Evolutionary conservation across 1,139 yeast species (phyloP), one percentile per base, ranked within the genome.

Genomic region (Suzukiozyma palmioleophila): DNA sequence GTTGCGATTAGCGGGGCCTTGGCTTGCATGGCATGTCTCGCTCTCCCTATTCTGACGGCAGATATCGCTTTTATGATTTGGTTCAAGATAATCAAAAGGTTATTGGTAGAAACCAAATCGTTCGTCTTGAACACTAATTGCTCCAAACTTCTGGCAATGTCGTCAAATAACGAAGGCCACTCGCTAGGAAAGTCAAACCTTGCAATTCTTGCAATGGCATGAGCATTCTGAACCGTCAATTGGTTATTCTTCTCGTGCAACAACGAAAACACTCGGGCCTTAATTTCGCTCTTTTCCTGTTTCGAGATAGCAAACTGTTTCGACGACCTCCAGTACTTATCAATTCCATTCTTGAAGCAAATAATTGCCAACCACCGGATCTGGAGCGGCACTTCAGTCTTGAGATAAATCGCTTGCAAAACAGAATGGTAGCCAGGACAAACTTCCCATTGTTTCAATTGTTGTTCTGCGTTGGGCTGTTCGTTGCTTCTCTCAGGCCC

Each of bases 351-450:
- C 54, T 92, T 92, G 58, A 92, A 79, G 48, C 85, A 85, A 33
- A 92, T 90, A 3, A 88, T 73, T 0, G 96, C 90, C 32, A 90
- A 66, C 95, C 96, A 88, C 53, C 97, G 68, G 8, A 79, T 69
- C 44, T 84, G 86, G 24, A 83, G 60, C 0, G 87, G 75, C 12
- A 77, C 51, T 0, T 78, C 71, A 5, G 69, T 58, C 47, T 84
- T 80, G 41, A 79, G 64, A 56, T 86, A 89, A 0, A 85, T 72
- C 29, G 68, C 69, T 54, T 84, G 90, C 21, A 84, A 59, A 16
- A 68, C 52, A 41, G 59, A 73, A 53, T 81, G 83, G 52, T 69
- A 81, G 3, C 90, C 90, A 2, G 79, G 75, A 18, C 61, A 63
- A 1, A 61, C 53, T 51, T 84, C 89, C 94, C 95, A 86, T 10